Percentiles rank a stretch among this genome's conserved stretches.
Evolutionary conservation across 2,329 filamentous ascomycete species (phyloP).

Genomic region (Ustulina deusta): DNA sequence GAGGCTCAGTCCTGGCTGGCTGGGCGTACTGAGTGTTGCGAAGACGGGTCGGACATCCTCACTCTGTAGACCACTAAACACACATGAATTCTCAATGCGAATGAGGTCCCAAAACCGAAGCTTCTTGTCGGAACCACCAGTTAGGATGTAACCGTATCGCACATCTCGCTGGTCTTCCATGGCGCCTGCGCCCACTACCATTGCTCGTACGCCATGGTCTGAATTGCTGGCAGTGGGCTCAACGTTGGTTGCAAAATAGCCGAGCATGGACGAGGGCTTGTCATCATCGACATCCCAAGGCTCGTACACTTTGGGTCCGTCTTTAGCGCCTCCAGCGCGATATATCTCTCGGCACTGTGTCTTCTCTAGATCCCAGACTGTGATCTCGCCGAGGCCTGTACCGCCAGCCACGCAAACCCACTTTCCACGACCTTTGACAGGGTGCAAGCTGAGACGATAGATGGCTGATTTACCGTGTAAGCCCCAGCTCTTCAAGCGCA

Average conservation of each 20-base stretch:
- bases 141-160: constrained; percentile 85
- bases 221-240: constrained; percentile 66
- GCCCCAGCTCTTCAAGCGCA: constrained; percentile 89
- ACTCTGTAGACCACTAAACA: constrained; percentile 80
- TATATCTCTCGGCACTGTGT: constrained; percentile 90
- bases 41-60: constrained; percentile 82
- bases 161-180: constrained; percentile 78
- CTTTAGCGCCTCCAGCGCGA: constrained; percentile 73
- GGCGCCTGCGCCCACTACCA: constrained; percentile 77
- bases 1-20: constrained; percentile 62
- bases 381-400: constrained; percentile 87
- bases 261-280: constrained; percentile 85
- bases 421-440: constrained; percentile 79
- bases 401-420: constrained; percentile 92
- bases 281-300: constrained; percentile 93
- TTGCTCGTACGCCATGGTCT: constrained; percentile 73
- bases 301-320: constrained; percentile 76
- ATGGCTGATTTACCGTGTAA: constrained; percentile 84
- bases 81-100: constrained; percentile 79
- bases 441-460: constrained; percentile 82
- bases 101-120: constrained; percentile 93
- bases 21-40: constrained; percentile 68
- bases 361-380: constrained; percentile 96
- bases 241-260: constrained; percentile 81
- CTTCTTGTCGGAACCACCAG: constrained; percentile 88